Base-by-base conservation (phyloP, 352 stramenopile species). In the Phytophthora boehmeriae region DNA sequence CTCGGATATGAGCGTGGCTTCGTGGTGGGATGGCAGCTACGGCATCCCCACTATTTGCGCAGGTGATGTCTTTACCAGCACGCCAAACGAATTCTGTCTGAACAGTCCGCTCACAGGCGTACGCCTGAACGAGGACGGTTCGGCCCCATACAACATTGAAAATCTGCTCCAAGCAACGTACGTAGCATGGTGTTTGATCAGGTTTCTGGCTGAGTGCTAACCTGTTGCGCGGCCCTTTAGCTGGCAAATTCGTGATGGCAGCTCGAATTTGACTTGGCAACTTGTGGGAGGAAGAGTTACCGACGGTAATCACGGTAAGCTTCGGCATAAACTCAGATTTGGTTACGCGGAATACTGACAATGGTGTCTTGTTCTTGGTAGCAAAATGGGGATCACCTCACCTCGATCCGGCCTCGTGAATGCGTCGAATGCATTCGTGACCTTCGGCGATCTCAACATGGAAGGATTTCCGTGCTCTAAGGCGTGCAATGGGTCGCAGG, bases 361-460 rank as follows among this genome's bases (percentile, higher is more conserved):
- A 30, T 8, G 25, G 25, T 30, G 25, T 30, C 54, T 10, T 55
- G 49, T 47, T 42, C 39, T 43, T n/a, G 6, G 16, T 57, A 6
- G 11, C 36, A 93, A 93, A 44, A 91, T 80, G 81, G 81, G 76
- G 6, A 42, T 93, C 22, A 78, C 84, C 5, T 88, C 81, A 23
- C 80, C 84, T 60, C 75, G 72, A 1, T 59, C 54, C 27, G 52
- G 59, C 2, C 20, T 45, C 1, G 36, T 46, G 5, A 69, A 71
- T 19, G 17, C 35, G 1, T 48, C 42, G 0, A 62, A 68, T 17
- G 63, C 63, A 2, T 73, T 71, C 35, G 80, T 90, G 22, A 86
- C 65, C 5, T 92, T 94, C 62, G 83, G 55, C 1, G 85, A 94
- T 50, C 70, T 94, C 45, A 94, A 94, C 41, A 91, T 92, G 83